Conservation (phyloP, 2,329 filamentous ascomycete genomes). For the Colletotrichum orchidophilum region DNA sequence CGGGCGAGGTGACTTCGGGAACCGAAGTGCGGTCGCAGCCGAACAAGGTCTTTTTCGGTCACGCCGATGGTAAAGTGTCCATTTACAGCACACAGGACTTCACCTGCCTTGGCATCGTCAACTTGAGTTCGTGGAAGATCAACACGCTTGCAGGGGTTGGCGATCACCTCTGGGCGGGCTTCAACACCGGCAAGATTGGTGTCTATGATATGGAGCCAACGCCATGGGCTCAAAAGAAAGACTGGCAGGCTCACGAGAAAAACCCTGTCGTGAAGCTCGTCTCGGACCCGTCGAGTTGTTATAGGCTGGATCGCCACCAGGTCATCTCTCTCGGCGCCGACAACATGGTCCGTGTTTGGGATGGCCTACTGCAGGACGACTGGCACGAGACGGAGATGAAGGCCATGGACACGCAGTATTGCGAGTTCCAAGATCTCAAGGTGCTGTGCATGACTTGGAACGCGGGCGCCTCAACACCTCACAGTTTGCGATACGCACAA, state of each 20-base stretch:
- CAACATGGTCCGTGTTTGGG: slow-evolving; percentile 86
- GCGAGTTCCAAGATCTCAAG: slow-evolving; percentile 83
- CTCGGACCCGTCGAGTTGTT: slow-evolving; percentile 83
- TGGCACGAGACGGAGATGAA: slow-evolving; percentile 96
- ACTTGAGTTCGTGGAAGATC: slow-evolving; percentile 94
- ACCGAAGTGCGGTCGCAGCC: slow-evolving; percentile 78
- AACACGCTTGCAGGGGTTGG: slow-evolving; percentile 86
- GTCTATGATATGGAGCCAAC: slow-evolving; percentile 85
- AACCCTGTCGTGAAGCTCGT: slow-evolving; percentile 82
- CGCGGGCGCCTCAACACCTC: slow-evolving; percentile 93
- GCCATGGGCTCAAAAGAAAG: slow-evolving; percentile 93
- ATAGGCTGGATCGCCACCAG: slow-evolving; percentile 84
- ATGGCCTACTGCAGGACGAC: slow-evolving; percentile 91
- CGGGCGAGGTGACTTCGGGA: slow-evolving; percentile 89
- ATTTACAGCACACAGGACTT: slow-evolving; percentile 87
- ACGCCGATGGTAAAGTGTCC: slow-evolving; percentile 92
- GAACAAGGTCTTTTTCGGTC: slow-evolving; percentile 87
- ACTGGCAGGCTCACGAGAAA: slow-evolving; percentile 87
- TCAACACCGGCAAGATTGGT: slow-evolving; percentile 92
- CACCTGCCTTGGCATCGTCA: slow-evolving; percentile 81
- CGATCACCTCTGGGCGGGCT: slow-evolving; percentile 88
- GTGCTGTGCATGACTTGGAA: slow-evolving; percentile 94
- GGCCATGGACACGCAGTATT: slow-evolving; percentile 81
- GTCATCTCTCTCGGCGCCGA: slow-evolving; percentile 89
- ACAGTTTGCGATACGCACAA: slow-evolving; percentile 75